Conservation (phyloP, 2,329 filamentous ascomycete species). For the Nemania sp. region DNA sequence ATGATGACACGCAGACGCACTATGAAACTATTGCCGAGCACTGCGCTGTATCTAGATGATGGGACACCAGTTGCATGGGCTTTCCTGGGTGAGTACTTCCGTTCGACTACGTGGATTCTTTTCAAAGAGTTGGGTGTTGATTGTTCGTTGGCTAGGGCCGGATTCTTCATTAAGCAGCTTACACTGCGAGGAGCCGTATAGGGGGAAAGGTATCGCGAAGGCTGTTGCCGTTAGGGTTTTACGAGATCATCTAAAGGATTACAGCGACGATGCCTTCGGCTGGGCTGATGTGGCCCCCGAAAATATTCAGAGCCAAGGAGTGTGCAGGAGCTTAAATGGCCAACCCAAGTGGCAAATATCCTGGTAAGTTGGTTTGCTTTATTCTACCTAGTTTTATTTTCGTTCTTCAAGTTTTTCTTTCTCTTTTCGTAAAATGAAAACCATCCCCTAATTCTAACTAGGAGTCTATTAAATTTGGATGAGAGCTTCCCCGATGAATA, state of each 20-base stretch:
- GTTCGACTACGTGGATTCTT: background rate
- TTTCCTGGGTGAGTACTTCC: slow-evolving; percentile 62
- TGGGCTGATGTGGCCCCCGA: slow-evolving; percentile 73
- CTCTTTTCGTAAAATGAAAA: too few species aligned
- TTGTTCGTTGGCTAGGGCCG: slow-evolving; percentile 54
- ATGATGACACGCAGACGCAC: slow-evolving; percentile 30
- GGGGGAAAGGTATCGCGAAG: slow-evolving; percentile 73
- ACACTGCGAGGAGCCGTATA: slow-evolving; percentile 70
- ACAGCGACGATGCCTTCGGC: slow-evolving; percentile 62
- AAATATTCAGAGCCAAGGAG: slow-evolving; percentile 70
- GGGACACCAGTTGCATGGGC: slow-evolving; percentile 72
- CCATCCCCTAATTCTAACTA: slow-evolving; percentile 40
- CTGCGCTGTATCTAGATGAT: slow-evolving; percentile 59
- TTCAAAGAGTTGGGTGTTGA: slow-evolving; percentile 12
- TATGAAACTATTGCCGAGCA: slow-evolving; percentile 55
- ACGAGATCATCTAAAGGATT: slow-evolving; percentile 60
- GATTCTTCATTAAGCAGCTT: slow-evolving; percentile 72
- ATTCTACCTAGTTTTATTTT: background rate
- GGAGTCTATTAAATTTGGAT: slow-evolving; percentile 47
- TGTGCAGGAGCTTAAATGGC: slow-evolving; percentile 73
- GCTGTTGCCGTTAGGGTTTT: slow-evolving; percentile 70
- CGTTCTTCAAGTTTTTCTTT: too few species aligned
- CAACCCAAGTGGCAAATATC: slow-evolving; percentile 66
- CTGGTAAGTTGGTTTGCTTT: slow-evolving; percentile 64
- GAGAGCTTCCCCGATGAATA: slow-evolving; percentile 45